A percentile compares a stretch with the other conserved stretches of the same genome.
Conservation (phyloP, 768 basidiomycete species). For the Lyophyllum shimeji region DNA sequence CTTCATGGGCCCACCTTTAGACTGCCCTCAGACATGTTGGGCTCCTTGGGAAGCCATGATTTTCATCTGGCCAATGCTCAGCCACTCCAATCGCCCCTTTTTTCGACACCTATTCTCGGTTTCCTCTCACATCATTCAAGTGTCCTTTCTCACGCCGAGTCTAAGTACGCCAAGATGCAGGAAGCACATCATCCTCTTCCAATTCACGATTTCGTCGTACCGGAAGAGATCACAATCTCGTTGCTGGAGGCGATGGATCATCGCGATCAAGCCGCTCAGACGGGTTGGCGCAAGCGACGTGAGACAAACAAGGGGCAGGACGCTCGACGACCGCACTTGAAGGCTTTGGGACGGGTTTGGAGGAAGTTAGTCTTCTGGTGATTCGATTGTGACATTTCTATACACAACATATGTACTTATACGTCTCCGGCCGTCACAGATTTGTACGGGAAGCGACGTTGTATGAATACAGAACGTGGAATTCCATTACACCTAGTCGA, state of each 20-base stretch:
- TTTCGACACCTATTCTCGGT: background rate
- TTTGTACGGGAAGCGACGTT: no score
- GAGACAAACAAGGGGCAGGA: background rate
- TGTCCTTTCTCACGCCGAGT: background rate
- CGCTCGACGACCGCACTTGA: background rate
- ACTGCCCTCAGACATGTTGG: background rate
- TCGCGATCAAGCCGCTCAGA: conserved; percentile 15
- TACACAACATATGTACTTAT: background rate
- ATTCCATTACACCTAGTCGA: no score
- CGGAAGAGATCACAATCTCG: conserved; percentile 27
- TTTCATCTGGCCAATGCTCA: background rate
- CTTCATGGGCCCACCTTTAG: background rate
- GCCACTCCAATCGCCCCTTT: conserved; percentile 8
- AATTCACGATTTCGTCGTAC: background rate
- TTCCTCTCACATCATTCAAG: background rate
- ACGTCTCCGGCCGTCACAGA: no score
- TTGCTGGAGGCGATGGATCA: conserved; percentile 29
- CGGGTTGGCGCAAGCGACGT: background rate
- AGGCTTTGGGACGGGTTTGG: conserved; percentile 3
- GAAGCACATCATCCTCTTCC: background rate
- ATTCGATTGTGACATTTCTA: background rate
- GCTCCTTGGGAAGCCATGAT: background rate
- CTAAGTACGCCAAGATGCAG: background rate
- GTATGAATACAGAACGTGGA: no score
- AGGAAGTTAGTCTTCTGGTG: conserved; percentile 7